Base-by-base conservation (phyloP, 768 basidiomycete genomes). In the Suillus ampliporus region DNA sequence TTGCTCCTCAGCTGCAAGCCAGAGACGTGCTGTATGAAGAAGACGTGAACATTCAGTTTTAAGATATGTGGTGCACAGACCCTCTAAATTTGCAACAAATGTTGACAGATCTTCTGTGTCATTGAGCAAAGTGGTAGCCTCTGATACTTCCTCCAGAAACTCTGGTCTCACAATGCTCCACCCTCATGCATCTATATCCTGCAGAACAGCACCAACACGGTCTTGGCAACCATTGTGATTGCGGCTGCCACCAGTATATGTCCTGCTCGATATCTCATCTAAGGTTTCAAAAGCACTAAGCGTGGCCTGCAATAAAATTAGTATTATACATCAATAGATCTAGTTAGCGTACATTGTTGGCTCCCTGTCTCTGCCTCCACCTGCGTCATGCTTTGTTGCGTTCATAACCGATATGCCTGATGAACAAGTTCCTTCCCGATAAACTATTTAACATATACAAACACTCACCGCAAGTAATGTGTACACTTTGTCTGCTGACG, bases 41-140 rank as follows among this genome's bases (percentile, higher is more conserved):
- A 50, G 10, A 28, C 47, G 47, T 50, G 47, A 50, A 50, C 47
- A 13, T 50, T 50, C 47, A 50, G 47, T 50, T 21, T 21, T 50
- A 10, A 28, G 21, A 11, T 50, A 28, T 19, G 10, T 19, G 28
- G 47, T 10, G 28, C 21, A 50, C 2, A 17, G 47, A 19, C 47
- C 47, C 47, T 50, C 21, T 28, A 50, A 19, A 50, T 28, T 21
- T 28, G 21, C 17, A 11, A 28, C 47, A 11, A 19, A 21, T 19
- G 47, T 19, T 3, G 21, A 21, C 10, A 50, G 11, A 21, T 50
- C 47, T 21, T 28, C 2, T 21, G 28, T 2, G 9, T 13, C 47
- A 11, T 50, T 50, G 47, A 21, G 47, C 10, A 50, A 28, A 50
- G 47, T 21, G 28, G 21, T 21, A 21, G 47, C 47, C 47, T 50